A percentile compares a stretch with the other conserved stretches of the same genome.
Evolutionary conservation across 495 filamentous ascomycete species (phyloP).

Genomic region (Endocarpon pusillum): DNA sequence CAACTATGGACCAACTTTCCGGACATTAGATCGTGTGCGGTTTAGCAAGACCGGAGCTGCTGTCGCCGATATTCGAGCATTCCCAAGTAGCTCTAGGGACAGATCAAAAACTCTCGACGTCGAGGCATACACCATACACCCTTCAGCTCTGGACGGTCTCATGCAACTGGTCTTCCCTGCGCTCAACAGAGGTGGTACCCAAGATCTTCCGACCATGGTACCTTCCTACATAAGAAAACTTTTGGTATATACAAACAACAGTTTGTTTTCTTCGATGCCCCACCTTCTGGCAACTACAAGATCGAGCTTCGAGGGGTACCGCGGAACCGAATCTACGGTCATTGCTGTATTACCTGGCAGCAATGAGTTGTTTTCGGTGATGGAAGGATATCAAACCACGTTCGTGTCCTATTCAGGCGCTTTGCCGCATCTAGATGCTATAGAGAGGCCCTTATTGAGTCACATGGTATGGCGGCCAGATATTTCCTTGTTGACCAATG

Average conservation of each 20-base stretch:
- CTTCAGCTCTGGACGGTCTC: constrained; percentile 15
- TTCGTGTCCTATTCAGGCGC: no score
- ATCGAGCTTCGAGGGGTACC: neutral
- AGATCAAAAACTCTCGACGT: constrained; percentile 7
- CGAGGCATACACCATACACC: constrained; percentile 11
- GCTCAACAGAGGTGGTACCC: constrained; percentile 2
- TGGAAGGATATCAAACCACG: neutral
- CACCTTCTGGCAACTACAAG: neutral
- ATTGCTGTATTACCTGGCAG: neutral
- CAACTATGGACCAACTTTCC: constrained; percentile 12
- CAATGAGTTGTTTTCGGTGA: neutral
- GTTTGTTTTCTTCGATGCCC: neutral
- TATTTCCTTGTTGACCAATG: no score
- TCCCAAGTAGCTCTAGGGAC: constrained; percentile 1
- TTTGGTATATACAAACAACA: constrained; percentile 3
- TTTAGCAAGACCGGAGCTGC: constrained; percentile 9
- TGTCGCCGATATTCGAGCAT: constrained; percentile 12
- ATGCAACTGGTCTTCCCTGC: constrained; percentile 13
- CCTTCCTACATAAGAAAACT: constrained; percentile 2
- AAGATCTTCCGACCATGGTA: constrained; percentile 1
- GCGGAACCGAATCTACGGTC: neutral
- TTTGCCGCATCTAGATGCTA: no score
- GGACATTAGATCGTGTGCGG: constrained; percentile 6
- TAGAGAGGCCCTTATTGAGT: no score
- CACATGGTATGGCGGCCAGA: no score